Evolutionary conservation across 2,329 filamentous ascomycete genomes (phyloP).

Genomic region (Colletotrichum limetticola): DNA sequence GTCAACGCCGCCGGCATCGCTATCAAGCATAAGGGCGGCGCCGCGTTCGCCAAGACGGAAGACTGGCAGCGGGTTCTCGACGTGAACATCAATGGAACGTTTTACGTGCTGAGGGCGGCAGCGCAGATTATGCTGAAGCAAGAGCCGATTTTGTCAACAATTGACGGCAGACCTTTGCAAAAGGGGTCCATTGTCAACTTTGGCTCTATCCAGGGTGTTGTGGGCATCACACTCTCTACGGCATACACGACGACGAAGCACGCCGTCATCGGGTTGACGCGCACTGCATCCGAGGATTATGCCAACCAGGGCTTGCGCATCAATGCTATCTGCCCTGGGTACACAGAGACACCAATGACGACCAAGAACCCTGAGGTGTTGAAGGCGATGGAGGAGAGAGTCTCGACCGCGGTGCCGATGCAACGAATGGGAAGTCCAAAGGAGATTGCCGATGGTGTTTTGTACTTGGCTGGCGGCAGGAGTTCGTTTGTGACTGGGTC

Average conservation of each 20-base stretch:
- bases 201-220: constrained; percentile 23
- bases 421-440: constrained; percentile 40
- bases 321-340: constrained; percentile 48
- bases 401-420: constrained; percentile 41
- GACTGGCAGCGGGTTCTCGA: constrained; percentile 54
- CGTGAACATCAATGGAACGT: constrained; percentile 3
- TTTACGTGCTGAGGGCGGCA: not conserved
- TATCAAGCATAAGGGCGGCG: constrained; percentile 49
- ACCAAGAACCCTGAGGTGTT: constrained; percentile 40
- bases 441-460: constrained; percentile 44
- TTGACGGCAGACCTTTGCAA: constrained; percentile 40
- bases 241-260: constrained; percentile 32
- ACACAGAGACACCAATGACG: constrained; percentile 44
- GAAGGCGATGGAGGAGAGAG: constrained; percentile 41
- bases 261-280: constrained; percentile 11
- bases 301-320: constrained; percentile 51
- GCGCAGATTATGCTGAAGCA: constrained; percentile 49
- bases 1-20: constrained; percentile 54
- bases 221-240: constrained; percentile 24
- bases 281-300: constrained; percentile 52
- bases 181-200: constrained; percentile 33
- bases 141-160: constrained; percentile 48
- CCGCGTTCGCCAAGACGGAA: constrained; percentile 45
- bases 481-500: constrained; percentile 29
- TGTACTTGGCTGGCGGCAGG: constrained; percentile 38